phyloP scores from a whole-genome alignment of 192 early-diverging fungal species.

The Lobosporangium transversale region DNA sequence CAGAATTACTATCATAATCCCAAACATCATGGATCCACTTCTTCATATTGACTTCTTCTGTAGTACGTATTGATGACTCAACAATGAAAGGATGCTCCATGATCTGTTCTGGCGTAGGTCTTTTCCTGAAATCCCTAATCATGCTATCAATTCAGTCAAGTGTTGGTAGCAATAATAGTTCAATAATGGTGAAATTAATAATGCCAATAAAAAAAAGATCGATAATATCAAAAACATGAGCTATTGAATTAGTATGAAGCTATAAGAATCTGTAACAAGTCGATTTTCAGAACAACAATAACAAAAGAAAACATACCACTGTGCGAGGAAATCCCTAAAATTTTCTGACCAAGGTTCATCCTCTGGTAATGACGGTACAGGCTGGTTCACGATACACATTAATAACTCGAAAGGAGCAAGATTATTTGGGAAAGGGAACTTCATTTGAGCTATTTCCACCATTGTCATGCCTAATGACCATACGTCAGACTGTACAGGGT shows the following conservation, averaged over 20 bases:
- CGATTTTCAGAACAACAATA: not conserved
- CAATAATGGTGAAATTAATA: too few relatives aligned
- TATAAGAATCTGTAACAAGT: not conserved
- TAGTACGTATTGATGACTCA: constrained; percentile 55
- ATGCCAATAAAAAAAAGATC: not conserved
- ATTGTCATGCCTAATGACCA: constrained; percentile 95
- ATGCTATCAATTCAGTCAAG: constrained; percentile 67
- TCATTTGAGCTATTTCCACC: constrained; percentile 92
- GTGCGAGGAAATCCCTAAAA: constrained; percentile 75
- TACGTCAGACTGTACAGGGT: constrained; percentile 93
- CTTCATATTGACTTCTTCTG: constrained; percentile 69
- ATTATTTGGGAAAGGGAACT: constrained; percentile 90
- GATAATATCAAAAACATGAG: not conserved
- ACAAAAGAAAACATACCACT: constrained; percentile 64
- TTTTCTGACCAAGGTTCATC: constrained; percentile 67
- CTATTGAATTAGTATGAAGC: not conserved
- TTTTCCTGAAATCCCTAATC: constrained; percentile 75
- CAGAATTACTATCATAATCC: constrained; percentile 35
- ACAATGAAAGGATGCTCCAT: constrained; percentile 76
- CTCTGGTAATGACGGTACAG: constrained; percentile 81
- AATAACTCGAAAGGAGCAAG: constrained; percentile 94
- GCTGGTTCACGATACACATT: constrained; percentile 91
- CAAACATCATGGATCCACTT: constrained; percentile 79
- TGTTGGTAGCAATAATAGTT: too few relatives aligned
- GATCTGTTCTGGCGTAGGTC: constrained; percentile 77